These are phyloP conservation scores for Turritis glabra DNA, from an alignment of 345 rosid genomes.

Conservation along the genomic window DNA sequence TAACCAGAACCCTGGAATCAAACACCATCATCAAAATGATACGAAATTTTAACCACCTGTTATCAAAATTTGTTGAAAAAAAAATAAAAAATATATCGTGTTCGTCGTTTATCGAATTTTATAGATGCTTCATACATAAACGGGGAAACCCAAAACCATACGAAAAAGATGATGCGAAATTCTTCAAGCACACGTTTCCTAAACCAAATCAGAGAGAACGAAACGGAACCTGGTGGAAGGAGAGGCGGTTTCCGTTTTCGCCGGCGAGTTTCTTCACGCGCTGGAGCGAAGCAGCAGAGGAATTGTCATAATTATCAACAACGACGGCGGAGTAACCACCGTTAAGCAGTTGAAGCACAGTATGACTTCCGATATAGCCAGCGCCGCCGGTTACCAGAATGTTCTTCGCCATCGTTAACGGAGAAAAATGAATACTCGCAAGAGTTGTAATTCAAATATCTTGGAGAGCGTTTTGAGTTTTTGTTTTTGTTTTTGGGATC, in stretches of 20 bases:
- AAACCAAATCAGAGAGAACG: background rate
- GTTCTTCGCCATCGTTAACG: slow-evolving; percentile 42
- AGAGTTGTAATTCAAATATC: background rate
- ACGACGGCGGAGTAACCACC: slow-evolving; percentile 69
- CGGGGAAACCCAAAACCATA: background rate
- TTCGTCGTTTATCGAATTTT: background rate
- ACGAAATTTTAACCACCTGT: background rate
- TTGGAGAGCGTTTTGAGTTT: slow-evolving; percentile 7
- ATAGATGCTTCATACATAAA: background rate
- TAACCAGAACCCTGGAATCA: slow-evolving; percentile 21
- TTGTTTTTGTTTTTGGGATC: background rate
- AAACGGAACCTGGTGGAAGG: slow-evolving; percentile 61
- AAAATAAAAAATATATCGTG: background rate
- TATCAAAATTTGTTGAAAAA: background rate
- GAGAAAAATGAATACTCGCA: background rate
- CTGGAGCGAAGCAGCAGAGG: slow-evolving; percentile 56
- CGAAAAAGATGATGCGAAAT: slow-evolving; percentile 1
- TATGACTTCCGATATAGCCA: slow-evolving; percentile 94
- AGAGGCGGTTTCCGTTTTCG: slow-evolving; percentile 48
- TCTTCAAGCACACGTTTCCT: slow-evolving; percentile 29
- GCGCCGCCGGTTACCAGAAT: slow-evolving; percentile 93
- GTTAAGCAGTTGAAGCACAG: slow-evolving; percentile 79
- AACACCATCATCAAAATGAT: background rate
- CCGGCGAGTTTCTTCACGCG: slow-evolving; percentile 76
- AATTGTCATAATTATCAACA: slow-evolving; percentile 80